Base-by-base conservation (phyloP, 768 basidiomycete species). In the Boletus rubroflammeus region DNA sequence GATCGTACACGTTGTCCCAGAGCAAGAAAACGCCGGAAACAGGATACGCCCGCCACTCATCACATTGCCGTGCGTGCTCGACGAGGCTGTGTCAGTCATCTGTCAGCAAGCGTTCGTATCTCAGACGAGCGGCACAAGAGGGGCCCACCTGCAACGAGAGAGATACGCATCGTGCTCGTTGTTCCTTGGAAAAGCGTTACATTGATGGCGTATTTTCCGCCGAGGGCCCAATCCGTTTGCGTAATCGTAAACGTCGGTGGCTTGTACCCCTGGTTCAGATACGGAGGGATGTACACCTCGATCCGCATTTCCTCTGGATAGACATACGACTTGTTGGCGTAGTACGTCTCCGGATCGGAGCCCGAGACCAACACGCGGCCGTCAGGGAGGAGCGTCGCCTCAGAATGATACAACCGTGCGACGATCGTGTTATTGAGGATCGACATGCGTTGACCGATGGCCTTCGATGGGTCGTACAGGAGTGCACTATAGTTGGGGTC, bases 241-340 rank as follows among this genome's bases (percentile, higher is more conserved):
- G 75, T 60, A 40, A 89, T 75, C 25, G 75, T 82, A 66, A 83
- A 87, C 40, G 69, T 73, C 0, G 88, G 93, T 53, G 86, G 87
- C 5, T 59, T 67, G 56, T 77, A 70, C 9, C 87, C 87, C 57
- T 80, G 71, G 57, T 72, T 83, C 56, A 92, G 79, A 71, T 96
- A 98, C n/a, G 89, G 90, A 6, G 96, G 96, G 61, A 88, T 80
- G 73, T 96, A 97, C 28, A 86, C 84, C 66, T 88, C 78, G 58
- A 80, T 80, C 14, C 92, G 80, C 71, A 90, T 86, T 65, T 95
- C 90, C 59, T 93, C 84, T 0, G 85, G 83, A 62, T 82, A 87
- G 35, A 73, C 75, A 50, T 58, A 50, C 10, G 72, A 52, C 15
- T 66, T 66, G 26, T 75, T 66, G 19, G 75, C 61, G 42, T 73